phyloP scores from a whole-genome alignment of 202 grass and related monocot genomes.

The Digitaria exilis region DNA sequence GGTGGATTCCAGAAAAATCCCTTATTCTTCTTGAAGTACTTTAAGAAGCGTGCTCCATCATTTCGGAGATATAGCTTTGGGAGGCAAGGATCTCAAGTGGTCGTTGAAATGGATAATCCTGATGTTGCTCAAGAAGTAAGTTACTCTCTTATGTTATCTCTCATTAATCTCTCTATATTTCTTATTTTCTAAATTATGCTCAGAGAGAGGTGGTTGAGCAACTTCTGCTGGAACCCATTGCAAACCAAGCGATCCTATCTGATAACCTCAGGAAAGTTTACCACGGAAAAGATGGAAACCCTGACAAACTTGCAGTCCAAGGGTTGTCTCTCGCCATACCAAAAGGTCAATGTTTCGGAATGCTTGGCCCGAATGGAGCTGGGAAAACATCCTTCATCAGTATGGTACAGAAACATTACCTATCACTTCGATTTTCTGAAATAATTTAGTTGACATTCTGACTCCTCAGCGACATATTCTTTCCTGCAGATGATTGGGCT shows the following conservation, averaged over 20 bases:
- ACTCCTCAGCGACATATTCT: background rate
- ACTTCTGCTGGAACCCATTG: constrained; percentile 52
- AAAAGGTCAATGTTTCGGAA: constrained; percentile 92
- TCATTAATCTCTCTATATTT: background rate
- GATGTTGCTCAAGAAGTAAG: constrained; percentile 62
- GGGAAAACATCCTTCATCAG: constrained; percentile 98
- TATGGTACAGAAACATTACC: constrained; percentile 59
- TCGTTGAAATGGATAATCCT: constrained; percentile 57
- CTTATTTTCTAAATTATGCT: constrained; percentile 19
- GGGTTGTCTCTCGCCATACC: constrained; percentile 89
- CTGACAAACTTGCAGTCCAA: constrained; percentile 82
- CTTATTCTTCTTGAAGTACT: constrained; percentile 58
- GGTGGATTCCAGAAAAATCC: constrained; percentile 47
- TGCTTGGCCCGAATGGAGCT: constrained; percentile 95
- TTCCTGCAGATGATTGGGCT: constrained; percentile 87
- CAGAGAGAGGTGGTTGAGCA: constrained; percentile 80
- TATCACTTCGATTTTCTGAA: constrained; percentile 12
- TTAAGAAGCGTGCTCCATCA: constrained; percentile 46
- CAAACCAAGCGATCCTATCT: constrained; percentile 66
- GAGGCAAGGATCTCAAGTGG: constrained; percentile 50
- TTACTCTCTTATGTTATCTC: constrained; percentile 22
- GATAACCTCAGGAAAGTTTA: constrained; percentile 87
- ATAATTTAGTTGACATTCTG: background rate
- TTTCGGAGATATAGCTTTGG: constrained; percentile 42
- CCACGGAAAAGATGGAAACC: constrained; percentile 82